A percentile compares a stretch with the other conserved stretches of the same genome.
phyloP scores from a whole-genome alignment of 306 rosid genomes.

The Trifolium dubium region DNA sequence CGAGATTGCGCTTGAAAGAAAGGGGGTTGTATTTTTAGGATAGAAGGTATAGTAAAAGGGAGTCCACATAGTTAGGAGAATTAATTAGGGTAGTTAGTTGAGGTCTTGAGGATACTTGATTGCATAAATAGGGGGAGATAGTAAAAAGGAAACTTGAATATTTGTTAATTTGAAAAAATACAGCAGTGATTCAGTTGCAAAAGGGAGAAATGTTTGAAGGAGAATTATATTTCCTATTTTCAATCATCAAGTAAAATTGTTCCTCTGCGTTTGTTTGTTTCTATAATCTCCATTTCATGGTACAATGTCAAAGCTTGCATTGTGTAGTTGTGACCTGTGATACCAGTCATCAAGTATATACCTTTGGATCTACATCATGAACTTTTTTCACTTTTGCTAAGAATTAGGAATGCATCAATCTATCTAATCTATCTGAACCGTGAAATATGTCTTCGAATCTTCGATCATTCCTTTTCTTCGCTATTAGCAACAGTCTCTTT shows the following conservation, averaged over 20 bases:
- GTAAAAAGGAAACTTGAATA: background rate
- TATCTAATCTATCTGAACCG: background rate
- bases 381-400: background rate
- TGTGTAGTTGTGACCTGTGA: background rate
- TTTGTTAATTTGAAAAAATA: slow-evolving; percentile 4
- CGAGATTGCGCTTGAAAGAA: too few relatives aligned
- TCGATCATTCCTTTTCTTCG: background rate
- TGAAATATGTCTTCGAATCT: background rate
- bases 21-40: background rate
- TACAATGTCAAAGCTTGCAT: slow-evolving; percentile 12
- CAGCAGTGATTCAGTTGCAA: background rate
- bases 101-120: background rate
- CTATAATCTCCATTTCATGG: background rate
- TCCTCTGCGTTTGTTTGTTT: slow-evolving; percentile 9
- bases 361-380: background rate
- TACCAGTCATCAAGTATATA: background rate
- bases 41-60: background rate
- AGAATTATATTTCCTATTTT: background rate
- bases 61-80: background rate
- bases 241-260: background rate
- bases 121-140: background rate
- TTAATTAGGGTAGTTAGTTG: background rate
- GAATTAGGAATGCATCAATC: slow-evolving; percentile 20
- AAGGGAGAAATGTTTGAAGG: background rate
- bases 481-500: slow-evolving; percentile 12